A percentile compares a stretch with the other conserved stretches of the same genome.
Conservation (phyloP, 495 filamentous ascomycete genomes). For the Aspergillus nidulans region DNA sequence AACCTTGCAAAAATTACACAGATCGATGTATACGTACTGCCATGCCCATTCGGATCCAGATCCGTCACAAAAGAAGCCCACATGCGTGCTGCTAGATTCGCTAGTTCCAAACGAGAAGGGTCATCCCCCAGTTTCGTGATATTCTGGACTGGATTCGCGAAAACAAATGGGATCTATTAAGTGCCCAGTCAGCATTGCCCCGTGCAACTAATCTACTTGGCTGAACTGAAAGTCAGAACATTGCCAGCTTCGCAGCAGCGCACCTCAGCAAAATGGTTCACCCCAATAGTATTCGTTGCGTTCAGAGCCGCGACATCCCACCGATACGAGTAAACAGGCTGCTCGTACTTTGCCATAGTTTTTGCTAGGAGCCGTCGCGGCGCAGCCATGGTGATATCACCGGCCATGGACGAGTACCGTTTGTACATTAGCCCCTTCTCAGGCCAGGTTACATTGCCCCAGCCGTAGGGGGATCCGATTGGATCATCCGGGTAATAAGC, state of each 20-base stretch:
- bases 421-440: constrained; percentile 46
- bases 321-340: constrained; percentile 54
- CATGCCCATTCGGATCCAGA: constrained; percentile 45
- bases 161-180: constrained; percentile 35
- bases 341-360: constrained; percentile 37
- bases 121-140: constrained; percentile 30
- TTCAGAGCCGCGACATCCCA: constrained; percentile 40
- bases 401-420: constrained; percentile 48
- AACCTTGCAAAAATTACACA: not conserved
- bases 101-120: constrained; percentile 27
- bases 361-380: constrained; percentile 49
- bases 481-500: constrained; percentile 41
- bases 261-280: constrained; percentile 38
- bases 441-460: constrained; percentile 43
- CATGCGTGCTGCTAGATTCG: constrained; percentile 43
- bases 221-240: too few relatives aligned
- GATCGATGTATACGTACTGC: constrained; percentile 18
- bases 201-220: too few relatives aligned
- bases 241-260: not conserved
- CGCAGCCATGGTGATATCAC: constrained; percentile 52
- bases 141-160: constrained; percentile 48
- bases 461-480: constrained; percentile 45
- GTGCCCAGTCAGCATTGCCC: not conserved
- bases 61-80: constrained; percentile 53
- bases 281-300: constrained; percentile 25